Percentiles rank a stretch among this genome's conserved stretches.
phyloP scores from a whole-genome alignment of 2,329 filamentous ascomycete species.

The Apiospora pterosperma region DNA sequence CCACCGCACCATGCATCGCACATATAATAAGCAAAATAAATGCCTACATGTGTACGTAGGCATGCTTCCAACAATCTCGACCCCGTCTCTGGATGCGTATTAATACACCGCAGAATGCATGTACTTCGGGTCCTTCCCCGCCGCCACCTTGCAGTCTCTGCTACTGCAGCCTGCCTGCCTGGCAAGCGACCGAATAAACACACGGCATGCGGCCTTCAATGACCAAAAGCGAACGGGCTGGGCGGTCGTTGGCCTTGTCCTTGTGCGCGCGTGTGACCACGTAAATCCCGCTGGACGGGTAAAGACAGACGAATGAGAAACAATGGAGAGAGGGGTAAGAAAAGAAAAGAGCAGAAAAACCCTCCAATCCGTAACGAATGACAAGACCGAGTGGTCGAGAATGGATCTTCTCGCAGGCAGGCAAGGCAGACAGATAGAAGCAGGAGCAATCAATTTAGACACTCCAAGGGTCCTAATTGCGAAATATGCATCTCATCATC shows the following conservation, averaged over 20 bases:
- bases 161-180: not conserved
- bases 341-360: no score
- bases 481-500: slow-evolving; percentile 1
- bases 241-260: not conserved
- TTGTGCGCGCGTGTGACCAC: not conserved
- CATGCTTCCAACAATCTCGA: not conserved
- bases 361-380: not conserved
- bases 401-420: not conserved
- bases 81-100: not conserved
- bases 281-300: not conserved
- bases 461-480: not conserved
- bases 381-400: not conserved
- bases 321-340: not conserved
- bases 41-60: not conserved
- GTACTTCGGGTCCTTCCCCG: not conserved
- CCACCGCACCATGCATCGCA: not conserved
- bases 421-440: not conserved
- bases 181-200: slow-evolving; percentile 1
- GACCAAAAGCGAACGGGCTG: not conserved
- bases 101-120: not conserved
- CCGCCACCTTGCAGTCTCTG: not conserved
- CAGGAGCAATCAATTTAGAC: not conserved
- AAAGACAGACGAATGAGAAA: not conserved
- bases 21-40: not conserved
- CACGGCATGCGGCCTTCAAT: not conserved